Evolutionary conservation across 768 basidiomycete species (phyloP).

Genomic region (Podaxis rugospora): DNA sequence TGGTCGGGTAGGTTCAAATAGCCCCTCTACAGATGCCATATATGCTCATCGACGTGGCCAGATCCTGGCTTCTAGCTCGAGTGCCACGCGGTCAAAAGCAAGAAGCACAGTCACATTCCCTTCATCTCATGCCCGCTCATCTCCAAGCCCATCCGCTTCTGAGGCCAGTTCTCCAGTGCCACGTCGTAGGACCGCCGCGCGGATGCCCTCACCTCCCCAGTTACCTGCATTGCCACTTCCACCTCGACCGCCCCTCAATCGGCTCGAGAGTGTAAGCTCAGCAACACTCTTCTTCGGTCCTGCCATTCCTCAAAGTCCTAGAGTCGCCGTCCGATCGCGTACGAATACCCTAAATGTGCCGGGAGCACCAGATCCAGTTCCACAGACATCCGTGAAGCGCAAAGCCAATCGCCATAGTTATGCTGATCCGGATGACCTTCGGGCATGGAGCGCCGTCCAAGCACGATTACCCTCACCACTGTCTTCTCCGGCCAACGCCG

Average conservation of each 20-base stretch:
- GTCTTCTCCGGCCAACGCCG: slow-evolving; percentile 16
- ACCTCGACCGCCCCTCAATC: slow-evolving; percentile 37
- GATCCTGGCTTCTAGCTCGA: slow-evolving; percentile 5
- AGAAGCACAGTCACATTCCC: slow-evolving; percentile 37
- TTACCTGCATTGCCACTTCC: slow-evolving; percentile 17
- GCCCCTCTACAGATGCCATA: slow-evolving; percentile 3
- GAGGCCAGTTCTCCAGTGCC: slow-evolving; percentile 50
- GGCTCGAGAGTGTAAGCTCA: slow-evolving; percentile 51
- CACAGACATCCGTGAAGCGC: background rate
- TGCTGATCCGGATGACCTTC: slow-evolving; percentile 38
- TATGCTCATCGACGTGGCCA: slow-evolving; percentile 2
- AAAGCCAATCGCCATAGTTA: slow-evolving; percentile 59
- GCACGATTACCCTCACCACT: slow-evolving; percentile 40
- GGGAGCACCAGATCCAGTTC: slow-evolving; percentile 14
- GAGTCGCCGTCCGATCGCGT: slow-evolving; percentile 25
- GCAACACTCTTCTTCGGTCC: slow-evolving; percentile 72
- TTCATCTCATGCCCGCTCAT: slow-evolving; percentile 35
- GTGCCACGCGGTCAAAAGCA: slow-evolving; percentile 22
- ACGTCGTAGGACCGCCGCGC: slow-evolving; percentile 38
- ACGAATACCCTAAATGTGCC: slow-evolving; percentile 23
- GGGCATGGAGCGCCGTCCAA: slow-evolving; percentile 39
- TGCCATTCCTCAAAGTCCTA: slow-evolving; percentile 31
- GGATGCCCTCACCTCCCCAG: slow-evolving; percentile 14
- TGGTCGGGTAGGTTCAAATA: slow-evolving; percentile 29
- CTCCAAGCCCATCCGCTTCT: slow-evolving; percentile 40